phyloP scores from a whole-genome alignment of 352 stramenopile genomes.

The Phytophthora idaei region DNA sequence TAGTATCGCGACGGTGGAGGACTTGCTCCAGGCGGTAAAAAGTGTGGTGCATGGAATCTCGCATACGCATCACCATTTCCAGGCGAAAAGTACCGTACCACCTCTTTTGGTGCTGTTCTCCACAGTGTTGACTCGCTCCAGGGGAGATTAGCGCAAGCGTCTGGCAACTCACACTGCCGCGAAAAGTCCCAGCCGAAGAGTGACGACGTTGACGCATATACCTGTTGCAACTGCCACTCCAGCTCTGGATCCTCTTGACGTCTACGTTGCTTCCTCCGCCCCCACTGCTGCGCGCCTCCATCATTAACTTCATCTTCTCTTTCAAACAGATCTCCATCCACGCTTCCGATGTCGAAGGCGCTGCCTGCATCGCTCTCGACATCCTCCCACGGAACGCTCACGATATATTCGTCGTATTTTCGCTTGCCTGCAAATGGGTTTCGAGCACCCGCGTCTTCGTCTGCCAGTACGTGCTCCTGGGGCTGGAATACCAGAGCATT shows the following conservation, averaged over 20 bases:
- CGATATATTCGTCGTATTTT: conserved; percentile 76
- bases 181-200: conserved; percentile 83
- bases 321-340: conserved; percentile 27
- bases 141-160: conserved; percentile 20
- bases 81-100: conserved; percentile 74
- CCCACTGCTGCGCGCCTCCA: conserved; percentile 10
- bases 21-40: conserved; percentile 12
- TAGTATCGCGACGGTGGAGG: conserved; percentile 55
- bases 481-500: conserved; percentile 67
- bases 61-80: conserved; percentile 39
- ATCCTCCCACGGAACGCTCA: conserved; percentile 51
- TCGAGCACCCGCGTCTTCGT: conserved; percentile 5
- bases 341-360: conserved; percentile 18
- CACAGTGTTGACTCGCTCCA: conserved; percentile 65
- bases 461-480: conserved; percentile 6
- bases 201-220: conserved; percentile 72
- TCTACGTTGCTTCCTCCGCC: conserved; percentile 40
- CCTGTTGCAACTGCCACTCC: conserved; percentile 71
- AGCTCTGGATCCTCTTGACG: conserved; percentile 61
- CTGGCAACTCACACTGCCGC: conserved; percentile 52
- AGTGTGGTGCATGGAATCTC: conserved; percentile 28
- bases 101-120: conserved; percentile 68
- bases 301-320: conserved; percentile 33
- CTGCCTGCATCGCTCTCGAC: conserved; percentile 26
- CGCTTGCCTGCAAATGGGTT: conserved; percentile 49